Conservation (phyloP, 257 asterid species). For the Plantago ovata region DNA sequence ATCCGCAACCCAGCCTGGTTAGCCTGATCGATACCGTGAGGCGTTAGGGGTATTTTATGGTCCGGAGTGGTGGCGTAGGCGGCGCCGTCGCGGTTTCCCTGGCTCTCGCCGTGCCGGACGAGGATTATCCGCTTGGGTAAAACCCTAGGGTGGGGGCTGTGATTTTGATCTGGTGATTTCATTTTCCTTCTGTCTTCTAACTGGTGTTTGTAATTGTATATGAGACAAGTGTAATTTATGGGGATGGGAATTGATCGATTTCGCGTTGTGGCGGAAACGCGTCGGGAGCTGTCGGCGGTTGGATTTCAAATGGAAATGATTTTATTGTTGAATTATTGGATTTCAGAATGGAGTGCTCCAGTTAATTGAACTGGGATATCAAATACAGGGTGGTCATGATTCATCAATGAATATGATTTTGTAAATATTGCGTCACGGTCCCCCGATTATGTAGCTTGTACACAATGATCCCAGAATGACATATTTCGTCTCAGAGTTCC, state of each 20-base stretch:
- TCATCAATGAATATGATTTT: too few species aligned
- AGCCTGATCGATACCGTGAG: constrained; percentile 61
- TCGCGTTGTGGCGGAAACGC: neutral
- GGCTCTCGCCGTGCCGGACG: constrained; percentile 91
- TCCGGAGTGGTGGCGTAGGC: constrained; percentile 76
- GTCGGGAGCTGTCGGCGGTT: too few species aligned
- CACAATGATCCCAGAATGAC: too few species aligned
- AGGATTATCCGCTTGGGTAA: constrained; percentile 85
- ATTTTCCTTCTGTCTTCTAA: neutral
- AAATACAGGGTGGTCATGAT: too few species aligned
- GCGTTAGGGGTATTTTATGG: constrained; percentile 67
- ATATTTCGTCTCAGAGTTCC: too few species aligned
- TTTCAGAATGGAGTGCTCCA: too few species aligned
- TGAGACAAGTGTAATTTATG: neutral
- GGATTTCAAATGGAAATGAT: too few species aligned
- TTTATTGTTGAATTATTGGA: too few species aligned
- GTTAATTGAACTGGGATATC: too few species aligned
- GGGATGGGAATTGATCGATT: neutral
- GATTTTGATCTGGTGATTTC: constrained; percentile 8
- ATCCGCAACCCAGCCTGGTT: constrained; percentile 52
- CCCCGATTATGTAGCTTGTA: too few species aligned
- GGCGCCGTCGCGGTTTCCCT: constrained; percentile 66
- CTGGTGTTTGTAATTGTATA: neutral
- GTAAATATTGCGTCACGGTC: too few species aligned
- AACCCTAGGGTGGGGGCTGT: constrained; percentile 12